Conservation (phyloP, 2,329 filamentous ascomycete genomes). For the Xylariaceae sp. region DNA sequence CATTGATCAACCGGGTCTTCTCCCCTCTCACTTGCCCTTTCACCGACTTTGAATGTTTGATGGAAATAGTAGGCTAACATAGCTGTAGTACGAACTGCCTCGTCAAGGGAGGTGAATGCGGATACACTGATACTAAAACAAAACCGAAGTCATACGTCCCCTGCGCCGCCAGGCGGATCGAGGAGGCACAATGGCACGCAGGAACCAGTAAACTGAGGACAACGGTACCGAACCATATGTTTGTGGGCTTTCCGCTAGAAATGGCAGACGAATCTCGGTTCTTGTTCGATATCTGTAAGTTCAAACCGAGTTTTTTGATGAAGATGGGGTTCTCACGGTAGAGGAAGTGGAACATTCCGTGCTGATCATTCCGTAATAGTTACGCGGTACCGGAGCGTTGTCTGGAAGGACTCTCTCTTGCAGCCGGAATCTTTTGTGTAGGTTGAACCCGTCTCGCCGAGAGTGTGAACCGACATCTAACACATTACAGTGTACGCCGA, state of each 20-base stretch:
- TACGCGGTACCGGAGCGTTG: slow-evolving; percentile 23
- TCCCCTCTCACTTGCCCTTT: neutral
- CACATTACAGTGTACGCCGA: slow-evolving; percentile 17
- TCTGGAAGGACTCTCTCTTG: slow-evolving; percentile 15
- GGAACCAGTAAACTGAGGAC: slow-evolving; percentile 17
- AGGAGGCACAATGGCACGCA: slow-evolving; percentile 16
- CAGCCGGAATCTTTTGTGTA: slow-evolving; percentile 20
- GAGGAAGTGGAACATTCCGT: neutral
- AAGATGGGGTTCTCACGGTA: neutral
- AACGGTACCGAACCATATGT: slow-evolving; percentile 17
- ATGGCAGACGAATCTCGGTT: slow-evolving; percentile 22
- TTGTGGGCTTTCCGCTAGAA: slow-evolving; percentile 20
- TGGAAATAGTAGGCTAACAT: slow-evolving; percentile 10
- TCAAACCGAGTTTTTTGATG: neutral
- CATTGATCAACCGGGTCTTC: neutral
- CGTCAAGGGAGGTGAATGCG: slow-evolving; percentile 24
- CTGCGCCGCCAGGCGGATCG: slow-evolving; percentile 11
- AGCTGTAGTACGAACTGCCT: slow-evolving; percentile 24
- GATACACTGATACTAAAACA: slow-evolving; percentile 20
- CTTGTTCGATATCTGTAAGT: slow-evolving; percentile 24
- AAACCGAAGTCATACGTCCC: slow-evolving; percentile 14
- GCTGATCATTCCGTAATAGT: slow-evolving; percentile 15
- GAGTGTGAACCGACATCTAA: slow-evolving; percentile 2
- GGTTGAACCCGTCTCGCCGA: neutral
- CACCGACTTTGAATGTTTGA: neutral